Conservation (phyloP, 2,329 filamentous ascomycete species). For the Aureobasidium sp. region DNA sequence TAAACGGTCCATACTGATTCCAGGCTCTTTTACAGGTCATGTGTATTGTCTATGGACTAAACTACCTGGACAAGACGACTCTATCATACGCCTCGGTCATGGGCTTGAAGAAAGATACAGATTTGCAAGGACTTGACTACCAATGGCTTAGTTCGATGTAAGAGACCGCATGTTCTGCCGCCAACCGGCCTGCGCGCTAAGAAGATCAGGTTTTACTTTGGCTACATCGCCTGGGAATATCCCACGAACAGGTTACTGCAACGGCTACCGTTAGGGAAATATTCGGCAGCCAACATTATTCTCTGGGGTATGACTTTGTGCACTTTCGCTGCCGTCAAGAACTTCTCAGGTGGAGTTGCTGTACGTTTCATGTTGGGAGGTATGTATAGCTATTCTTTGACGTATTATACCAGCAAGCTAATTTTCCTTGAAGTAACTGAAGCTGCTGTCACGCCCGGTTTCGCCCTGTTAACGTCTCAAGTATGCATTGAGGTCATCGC, state of each 20-base stretch:
- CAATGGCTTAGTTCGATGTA: slow-evolving; percentile 36
- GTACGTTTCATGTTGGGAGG: slow-evolving; percentile 60
- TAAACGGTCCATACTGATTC: slow-evolving; percentile 28
- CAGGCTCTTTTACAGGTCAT: slow-evolving; percentile 27
- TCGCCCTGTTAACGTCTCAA: slow-evolving; percentile 55
- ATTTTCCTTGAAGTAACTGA: slow-evolving; percentile 43
- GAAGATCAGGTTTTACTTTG: slow-evolving; percentile 43
- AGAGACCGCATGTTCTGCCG: background rate
- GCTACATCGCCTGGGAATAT: slow-evolving; percentile 56
- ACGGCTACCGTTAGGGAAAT: slow-evolving; percentile 58
- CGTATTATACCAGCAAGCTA: background rate
- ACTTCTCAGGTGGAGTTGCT: slow-evolving; percentile 55
- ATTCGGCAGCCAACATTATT: slow-evolving; percentile 57
- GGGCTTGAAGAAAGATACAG: slow-evolving; percentile 39
- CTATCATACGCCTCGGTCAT: slow-evolving; percentile 48
- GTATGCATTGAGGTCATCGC: background rate
- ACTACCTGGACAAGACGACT: slow-evolving; percentile 55
- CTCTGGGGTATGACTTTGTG: slow-evolving; percentile 56
- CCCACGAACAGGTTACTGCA: slow-evolving; percentile 60
- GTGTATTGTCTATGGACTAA: slow-evolving; percentile 52
- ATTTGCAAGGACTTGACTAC: slow-evolving; percentile 40
- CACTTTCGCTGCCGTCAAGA: slow-evolving; percentile 56
- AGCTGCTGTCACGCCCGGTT: slow-evolving; percentile 61
- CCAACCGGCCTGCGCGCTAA: background rate
- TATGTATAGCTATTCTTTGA: slow-evolving; percentile 23